phyloP scores from a whole-genome alignment of 2,329 filamentous ascomycete species.

The Onygenales sp. region DNA sequence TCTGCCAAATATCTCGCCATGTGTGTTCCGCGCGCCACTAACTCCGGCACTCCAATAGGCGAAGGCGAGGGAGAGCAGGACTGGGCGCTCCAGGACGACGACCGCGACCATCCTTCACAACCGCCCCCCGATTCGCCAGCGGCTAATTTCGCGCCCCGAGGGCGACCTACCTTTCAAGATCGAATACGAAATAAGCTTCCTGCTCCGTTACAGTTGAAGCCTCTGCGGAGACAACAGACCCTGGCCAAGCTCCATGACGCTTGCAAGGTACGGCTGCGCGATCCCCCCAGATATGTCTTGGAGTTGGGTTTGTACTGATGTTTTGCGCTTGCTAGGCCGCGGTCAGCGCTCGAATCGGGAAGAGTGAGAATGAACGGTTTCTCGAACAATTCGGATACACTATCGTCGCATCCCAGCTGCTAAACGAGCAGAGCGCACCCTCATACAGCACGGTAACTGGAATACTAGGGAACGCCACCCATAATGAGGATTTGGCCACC shows the following conservation, averaged over 20 bases:
- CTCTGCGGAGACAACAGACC: slow-evolving; percentile 20
- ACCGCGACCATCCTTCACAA: slow-evolving; percentile 9
- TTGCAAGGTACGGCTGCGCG: slow-evolving; percentile 34
- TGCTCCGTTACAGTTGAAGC: slow-evolving; percentile 34
- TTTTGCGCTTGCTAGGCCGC: slow-evolving; percentile 43
- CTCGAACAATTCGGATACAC: slow-evolving; percentile 89
- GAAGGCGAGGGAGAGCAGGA: slow-evolving; percentile 36
- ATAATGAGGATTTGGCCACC: slow-evolving; percentile 22
- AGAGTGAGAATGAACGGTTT: slow-evolving; percentile 73
- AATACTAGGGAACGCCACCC: slow-evolving; percentile 21
- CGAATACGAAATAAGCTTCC: slow-evolving; percentile 42
- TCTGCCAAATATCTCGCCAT: background rate
- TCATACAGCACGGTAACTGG: slow-evolving; percentile 30
- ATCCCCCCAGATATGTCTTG: background rate
- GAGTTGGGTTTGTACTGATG: slow-evolving; percentile 1
- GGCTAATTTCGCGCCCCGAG: slow-evolving; percentile 39
- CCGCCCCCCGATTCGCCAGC: slow-evolving; percentile 13
- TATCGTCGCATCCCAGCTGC: slow-evolving; percentile 80
- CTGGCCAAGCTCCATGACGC: slow-evolving; percentile 35
- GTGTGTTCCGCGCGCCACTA: slow-evolving; percentile 5
- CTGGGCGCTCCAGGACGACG: slow-evolving; percentile 25
- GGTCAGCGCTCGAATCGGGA: slow-evolving; percentile 51
- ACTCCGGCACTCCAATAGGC: slow-evolving; percentile 23
- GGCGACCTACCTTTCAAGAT: slow-evolving; percentile 39
- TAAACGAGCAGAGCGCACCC: slow-evolving; percentile 51